These are phyloP conservation scores for Waitea zeae DNA, from an alignment of 1,284 basidiomycete genomes.

Conservation along the genomic window DNA sequence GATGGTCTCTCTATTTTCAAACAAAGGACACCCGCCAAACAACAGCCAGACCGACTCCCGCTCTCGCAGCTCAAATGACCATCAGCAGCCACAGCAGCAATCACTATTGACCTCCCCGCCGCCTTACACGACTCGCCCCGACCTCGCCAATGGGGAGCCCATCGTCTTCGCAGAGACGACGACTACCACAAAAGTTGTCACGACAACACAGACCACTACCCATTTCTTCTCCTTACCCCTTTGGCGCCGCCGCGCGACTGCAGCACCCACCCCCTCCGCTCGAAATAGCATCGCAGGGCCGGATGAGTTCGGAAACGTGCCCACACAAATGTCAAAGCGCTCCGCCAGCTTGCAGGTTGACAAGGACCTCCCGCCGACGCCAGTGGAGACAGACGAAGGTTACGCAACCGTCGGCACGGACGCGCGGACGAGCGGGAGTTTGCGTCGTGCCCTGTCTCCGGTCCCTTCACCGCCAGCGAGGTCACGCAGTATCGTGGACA, in stretches of 20 bases:
- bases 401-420: neutral
- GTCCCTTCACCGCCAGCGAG: too few relatives aligned
- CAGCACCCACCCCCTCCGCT: conserved; percentile 10
- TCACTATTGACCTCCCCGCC: conserved; percentile 15
- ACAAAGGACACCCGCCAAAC: too few relatives aligned
- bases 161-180: conserved; percentile 27
- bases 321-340: conserved; percentile 4
- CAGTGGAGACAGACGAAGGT: conserved; percentile 13
- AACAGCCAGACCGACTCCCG: neutral
- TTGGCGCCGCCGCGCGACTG: conserved; percentile 42
- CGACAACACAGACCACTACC: conserved; percentile 29
- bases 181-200: conserved; percentile 30
- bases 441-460: neutral
- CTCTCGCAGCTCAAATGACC: conserved; percentile 4
- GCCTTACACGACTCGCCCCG: conserved; percentile 15
- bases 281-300: conserved; percentile 9
- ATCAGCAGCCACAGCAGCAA: conserved; percentile 7
- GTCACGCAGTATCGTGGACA: too few relatives aligned
- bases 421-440: too few relatives aligned
- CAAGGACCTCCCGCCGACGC: conserved; percentile 54
- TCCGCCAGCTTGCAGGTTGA: conserved; percentile 21
- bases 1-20: conserved; percentile 19
- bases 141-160: conserved; percentile 16
- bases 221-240: conserved; percentile 50
- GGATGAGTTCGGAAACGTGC: conserved; percentile 14